Conservation (phyloP, 1,284 basidiomycete species). For the Malassezia sympodialis region DNA sequence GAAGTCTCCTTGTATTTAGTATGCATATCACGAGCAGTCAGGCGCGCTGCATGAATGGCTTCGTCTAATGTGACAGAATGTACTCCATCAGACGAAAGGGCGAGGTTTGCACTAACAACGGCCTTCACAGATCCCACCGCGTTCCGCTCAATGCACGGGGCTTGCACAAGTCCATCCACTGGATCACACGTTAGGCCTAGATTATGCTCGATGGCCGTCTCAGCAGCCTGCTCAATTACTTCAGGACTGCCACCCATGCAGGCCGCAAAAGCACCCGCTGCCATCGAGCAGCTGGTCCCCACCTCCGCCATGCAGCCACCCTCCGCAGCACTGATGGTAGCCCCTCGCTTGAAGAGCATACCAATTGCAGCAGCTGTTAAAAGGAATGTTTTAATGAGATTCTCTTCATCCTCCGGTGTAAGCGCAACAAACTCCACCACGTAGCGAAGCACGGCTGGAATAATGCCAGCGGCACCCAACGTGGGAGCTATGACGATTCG, state of each 20-base stretch:
- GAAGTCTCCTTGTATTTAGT: conserved; percentile 46
- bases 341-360: conserved; percentile 94
- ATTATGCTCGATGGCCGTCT: conserved; percentile 66
- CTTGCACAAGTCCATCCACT: conserved; percentile 66
- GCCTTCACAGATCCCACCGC: conserved; percentile 60
- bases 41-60: conserved; percentile 86
- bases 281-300: conserved; percentile 75
- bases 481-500: conserved; percentile 90
- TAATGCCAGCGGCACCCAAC: conserved; percentile 65
- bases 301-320: conserved; percentile 50
- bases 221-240: conserved; percentile 65
- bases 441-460: conserved; percentile 76
- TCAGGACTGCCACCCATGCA: conserved; percentile 52
- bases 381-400: conserved; percentile 72
- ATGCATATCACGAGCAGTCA: conserved; percentile 63
- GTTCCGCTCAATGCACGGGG: conserved; percentile 74
- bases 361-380: conserved; percentile 75
- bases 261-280: conserved; percentile 81
- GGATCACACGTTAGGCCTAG: conserved; percentile 39
- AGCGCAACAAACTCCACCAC: conserved; percentile 72
- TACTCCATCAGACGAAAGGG: conserved; percentile 70
- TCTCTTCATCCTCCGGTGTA: conserved; percentile 64
- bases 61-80: conserved; percentile 83
- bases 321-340: conserved; percentile 90
- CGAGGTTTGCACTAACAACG: conserved; percentile 67